Evolutionary conservation across 2,329 filamentous ascomycete species (phyloP).

Genomic region (Venturia carpophila): DNA sequence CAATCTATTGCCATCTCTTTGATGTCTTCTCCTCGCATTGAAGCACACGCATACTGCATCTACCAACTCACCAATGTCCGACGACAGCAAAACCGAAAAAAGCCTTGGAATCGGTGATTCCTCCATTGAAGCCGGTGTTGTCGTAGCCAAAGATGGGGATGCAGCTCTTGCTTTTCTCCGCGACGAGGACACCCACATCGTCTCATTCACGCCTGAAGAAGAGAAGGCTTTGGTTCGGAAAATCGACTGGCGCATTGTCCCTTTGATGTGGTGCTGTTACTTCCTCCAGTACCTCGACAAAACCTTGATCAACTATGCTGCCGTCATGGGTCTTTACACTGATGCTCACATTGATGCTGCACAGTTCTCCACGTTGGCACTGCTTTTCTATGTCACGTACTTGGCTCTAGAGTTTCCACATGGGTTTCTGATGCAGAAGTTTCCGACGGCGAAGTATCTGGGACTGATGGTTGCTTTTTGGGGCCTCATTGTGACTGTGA

Average conservation of each 20-base stretch:
- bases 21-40: neutral
- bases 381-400: constrained; percentile 22
- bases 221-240: constrained; percentile 25
- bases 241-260: constrained; percentile 33
- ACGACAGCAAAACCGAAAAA: neutral
- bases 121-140: neutral
- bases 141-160: neutral
- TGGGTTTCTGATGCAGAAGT: constrained; percentile 17
- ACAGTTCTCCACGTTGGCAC: constrained; percentile 25
- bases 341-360: constrained; percentile 29
- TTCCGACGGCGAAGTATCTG: constrained; percentile 32
- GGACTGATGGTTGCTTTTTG: constrained; percentile 24
- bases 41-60: neutral
- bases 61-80: neutral
- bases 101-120: neutral
- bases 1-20: neutral
- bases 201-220: constrained; percentile 27
- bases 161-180: constrained; percentile 7
- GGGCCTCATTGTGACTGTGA: constrained; percentile 27
- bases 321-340: constrained; percentile 34
- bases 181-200: neutral
- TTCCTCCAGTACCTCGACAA: constrained; percentile 36
- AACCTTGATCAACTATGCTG: constrained; percentile 35
- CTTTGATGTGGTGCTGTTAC: constrained; percentile 34
- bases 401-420: constrained; percentile 25